Evolutionary conservation across 441 rosid genomes (phyloP).

Genomic region (Eruca vesicaria): DNA sequence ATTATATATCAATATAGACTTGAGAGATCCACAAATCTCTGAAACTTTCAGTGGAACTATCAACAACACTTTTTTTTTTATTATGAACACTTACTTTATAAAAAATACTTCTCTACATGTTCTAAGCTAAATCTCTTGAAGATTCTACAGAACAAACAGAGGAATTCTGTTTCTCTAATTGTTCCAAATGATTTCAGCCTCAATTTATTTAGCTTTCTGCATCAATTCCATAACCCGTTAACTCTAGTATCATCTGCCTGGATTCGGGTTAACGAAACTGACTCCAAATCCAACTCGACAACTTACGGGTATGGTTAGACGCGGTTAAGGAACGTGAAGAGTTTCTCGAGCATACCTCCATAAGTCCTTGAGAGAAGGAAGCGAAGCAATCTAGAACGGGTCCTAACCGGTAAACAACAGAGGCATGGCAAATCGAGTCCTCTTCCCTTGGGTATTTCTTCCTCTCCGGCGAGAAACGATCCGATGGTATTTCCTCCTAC

Average conservation of each 20-base stretch:
- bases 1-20: conserved; percentile 69
- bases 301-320: conserved; percentile 35
- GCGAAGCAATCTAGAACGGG: conserved; percentile 64
- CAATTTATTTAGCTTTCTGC: conserved; percentile 57
- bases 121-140: conserved; percentile 66
- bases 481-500: too few relatives aligned
- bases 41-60: conserved; percentile 55
- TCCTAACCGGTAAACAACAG: conserved; percentile 7
- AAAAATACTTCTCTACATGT: conserved; percentile 53
- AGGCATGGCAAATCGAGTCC: too few relatives aligned
- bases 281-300: conserved; percentile 49
- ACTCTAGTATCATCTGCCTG: conserved; percentile 49
- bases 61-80: conserved; percentile 31
- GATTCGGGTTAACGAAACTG: conserved; percentile 51
- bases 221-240: conserved; percentile 62
- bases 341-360: conserved; percentile 33
- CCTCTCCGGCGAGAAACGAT: too few relatives aligned
- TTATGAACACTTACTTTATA: too few relatives aligned
- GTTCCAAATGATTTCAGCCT: conserved; percentile 63
- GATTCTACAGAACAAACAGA: conserved; percentile 45
- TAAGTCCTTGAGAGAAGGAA: conserved; percentile 57
- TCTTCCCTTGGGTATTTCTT: too few relatives aligned
- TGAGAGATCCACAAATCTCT: conserved; percentile 52
- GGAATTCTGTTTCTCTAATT: conserved; percentile 55
- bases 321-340: conserved; percentile 11